Evolutionary conservation across 306 rosid species (phyloP).

Genomic region (Hylodesmum podocarpum): DNA sequence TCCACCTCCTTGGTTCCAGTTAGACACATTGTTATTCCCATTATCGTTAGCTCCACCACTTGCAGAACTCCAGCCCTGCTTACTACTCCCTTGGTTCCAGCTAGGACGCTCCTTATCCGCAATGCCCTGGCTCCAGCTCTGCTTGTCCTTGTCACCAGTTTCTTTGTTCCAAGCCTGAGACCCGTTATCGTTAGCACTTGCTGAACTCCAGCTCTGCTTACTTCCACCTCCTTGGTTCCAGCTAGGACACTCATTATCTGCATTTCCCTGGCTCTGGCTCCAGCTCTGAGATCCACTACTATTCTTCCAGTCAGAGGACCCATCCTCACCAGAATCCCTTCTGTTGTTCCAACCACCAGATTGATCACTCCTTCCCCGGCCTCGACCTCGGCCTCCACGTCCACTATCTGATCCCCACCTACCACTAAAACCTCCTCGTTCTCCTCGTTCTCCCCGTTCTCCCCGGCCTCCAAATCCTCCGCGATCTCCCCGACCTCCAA

Average conservation of each 20-base stretch:
- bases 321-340: constrained; percentile 41
- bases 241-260: constrained; percentile 31
- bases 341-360: constrained; percentile 54
- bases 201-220: constrained; percentile 27
- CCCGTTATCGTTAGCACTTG: too few species aligned
- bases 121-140: constrained; percentile 26
- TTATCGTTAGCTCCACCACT: too few species aligned
- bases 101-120: constrained; percentile 33
- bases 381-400: constrained; percentile 64
- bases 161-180: constrained; percentile 49
- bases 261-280: constrained; percentile 31
- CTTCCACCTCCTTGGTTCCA: constrained; percentile 44
- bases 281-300: constrained; percentile 42
- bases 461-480: constrained; percentile 29
- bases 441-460: constrained; percentile 38
- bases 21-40: too few species aligned
- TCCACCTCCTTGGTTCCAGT: constrained; percentile 41
- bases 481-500: constrained; percentile 33
- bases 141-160: too few species aligned
- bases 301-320: constrained; percentile 50
- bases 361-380: constrained; percentile 72
- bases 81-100: too few species aligned
- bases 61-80: too few species aligned
- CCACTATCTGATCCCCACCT: constrained; percentile 54
- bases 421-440: constrained; percentile 46